Base-by-base conservation (phyloP, 148 eudicot genomes). In the Agrostemma githago region DNA sequence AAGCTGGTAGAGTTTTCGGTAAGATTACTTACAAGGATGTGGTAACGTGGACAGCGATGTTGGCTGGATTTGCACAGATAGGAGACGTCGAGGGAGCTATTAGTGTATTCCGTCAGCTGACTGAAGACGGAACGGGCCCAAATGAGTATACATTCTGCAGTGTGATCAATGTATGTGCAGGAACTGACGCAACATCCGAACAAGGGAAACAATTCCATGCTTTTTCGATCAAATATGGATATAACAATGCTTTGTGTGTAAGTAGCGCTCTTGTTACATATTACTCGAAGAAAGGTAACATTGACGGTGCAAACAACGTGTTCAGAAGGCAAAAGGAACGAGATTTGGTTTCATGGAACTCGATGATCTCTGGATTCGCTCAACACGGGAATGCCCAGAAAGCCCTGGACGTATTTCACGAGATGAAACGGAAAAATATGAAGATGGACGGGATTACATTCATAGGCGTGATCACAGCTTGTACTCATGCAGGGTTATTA, bases 31-130 rank as follows among this genome's bases (percentile, higher is more conserved):
- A 83, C 74, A 94, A 91, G 79, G 98, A 94, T 70, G 80, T 88
- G 75, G 89, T 94, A 72, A 83, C 97, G 64, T 94, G 98, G 98
- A 89, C 98, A 75, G 98, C 97, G 41, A 94, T 94, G 95, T 71
- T 94, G 77, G 80, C 91, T 63, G 98, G 97, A 26, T 86, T 82
- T 88, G 91, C 96, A 48, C 97, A 88, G 79, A 63, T 71, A 63
- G 98, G 89, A 70, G 87, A 94, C 61, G 79, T 82, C 2, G 90
- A 89, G 42, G 84, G 90, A 64, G 98, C 97, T 19, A 79, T 88
- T 43, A 75, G 67, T n/a, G n/a, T 87, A 51, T 94, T 86, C 77
- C 62, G 79, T 4, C 80, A 83, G 77, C 70, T 91, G 79, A 69
- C 82, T 57, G 85, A 79, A 64, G 88, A 89, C 56, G 85, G 88